phyloP scores from a whole-genome alignment of 2,329 filamentous ascomycete species.

The Colletotrichum sp. region DNA sequence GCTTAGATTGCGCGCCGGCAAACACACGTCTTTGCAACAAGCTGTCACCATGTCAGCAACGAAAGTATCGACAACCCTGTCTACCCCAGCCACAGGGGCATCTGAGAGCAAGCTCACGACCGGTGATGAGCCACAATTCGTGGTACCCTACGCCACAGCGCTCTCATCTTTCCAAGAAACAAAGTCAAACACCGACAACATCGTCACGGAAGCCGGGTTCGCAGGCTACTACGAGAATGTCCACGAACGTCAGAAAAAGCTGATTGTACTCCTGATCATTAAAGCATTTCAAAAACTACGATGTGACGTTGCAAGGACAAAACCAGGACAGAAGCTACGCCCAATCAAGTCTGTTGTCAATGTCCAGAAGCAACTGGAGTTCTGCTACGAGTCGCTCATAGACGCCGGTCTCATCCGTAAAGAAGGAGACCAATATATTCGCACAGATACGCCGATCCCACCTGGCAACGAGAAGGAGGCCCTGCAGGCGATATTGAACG shows the following conservation, averaged over 20 bases:
- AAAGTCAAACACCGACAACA: neutral
- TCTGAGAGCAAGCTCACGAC: neutral
- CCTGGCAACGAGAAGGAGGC: neutral
- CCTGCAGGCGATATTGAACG: neutral
- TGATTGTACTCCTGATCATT: neutral
- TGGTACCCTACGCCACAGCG: neutral
- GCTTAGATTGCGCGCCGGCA: neutral
- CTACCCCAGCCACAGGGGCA: neutral
- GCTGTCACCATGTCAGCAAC: neutral
- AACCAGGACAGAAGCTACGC: neutral
- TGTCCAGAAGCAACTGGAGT: neutral
- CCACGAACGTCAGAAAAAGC: neutral
- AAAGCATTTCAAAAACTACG: conserved; percentile 3
- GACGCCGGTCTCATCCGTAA: neutral
- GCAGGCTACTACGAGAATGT: neutral
- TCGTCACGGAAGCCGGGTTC: neutral
- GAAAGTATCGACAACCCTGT: neutral
- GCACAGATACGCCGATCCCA: neutral
- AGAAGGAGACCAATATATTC: neutral
- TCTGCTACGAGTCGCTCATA: neutral
- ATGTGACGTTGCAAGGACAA: neutral
- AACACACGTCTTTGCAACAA: neutral
- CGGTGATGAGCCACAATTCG: neutral
- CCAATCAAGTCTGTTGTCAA: neutral
- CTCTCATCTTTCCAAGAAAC: neutral